Base-by-base conservation (phyloP, 2,329 filamentous ascomycete genomes). In the Arthrocladium fulminans region DNA sequence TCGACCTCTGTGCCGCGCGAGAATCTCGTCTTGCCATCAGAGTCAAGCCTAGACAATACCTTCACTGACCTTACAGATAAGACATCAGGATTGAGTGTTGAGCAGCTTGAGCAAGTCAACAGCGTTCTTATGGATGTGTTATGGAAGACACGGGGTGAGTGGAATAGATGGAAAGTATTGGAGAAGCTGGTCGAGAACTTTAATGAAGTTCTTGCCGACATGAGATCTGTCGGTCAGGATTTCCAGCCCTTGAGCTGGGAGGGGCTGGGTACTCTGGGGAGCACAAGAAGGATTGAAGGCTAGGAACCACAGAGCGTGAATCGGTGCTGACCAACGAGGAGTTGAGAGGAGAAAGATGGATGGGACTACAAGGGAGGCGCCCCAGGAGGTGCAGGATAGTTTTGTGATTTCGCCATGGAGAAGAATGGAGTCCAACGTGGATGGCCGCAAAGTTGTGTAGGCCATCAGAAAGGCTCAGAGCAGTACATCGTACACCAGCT, bases 91-190 rank as follows among this genome's bases (percentile, higher is more conserved):
- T 86, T 86, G 64, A 86, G 83, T 0, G 86, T 98, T 45, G 92
- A 98, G 68, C 90, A 98, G 65, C 72, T 98, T 17, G 90, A 97
- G 71, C 90, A 97, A 66, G 83, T 96, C 63, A 89, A 89, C 64
- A 83, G 88, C 6, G 81, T 84, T 56, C 72, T 97, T 54, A 97
- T 97, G 90, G 85, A 90, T 52, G 80, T 83, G 54, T 77, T 97
- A 38, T 98, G 92, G 92, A 75, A 75, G 52, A 77, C 77, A 51
- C 77, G 88, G 43, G 76, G 80, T 41, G 83, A 94, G 60, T 92
- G 86, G 79, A 92, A 98, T 66, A 80, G 92, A 37, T 83, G 81
- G 59, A 74, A 75, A 58, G 88, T 95, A 12, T 74, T 83, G 12
- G 70, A 69, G 39, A 69, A 73, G 30, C 75, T 94, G 30, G 73